phyloP scores from a whole-genome alignment of 2,329 filamentous ascomycete species.

The Botrytis paeoniae region DNA sequence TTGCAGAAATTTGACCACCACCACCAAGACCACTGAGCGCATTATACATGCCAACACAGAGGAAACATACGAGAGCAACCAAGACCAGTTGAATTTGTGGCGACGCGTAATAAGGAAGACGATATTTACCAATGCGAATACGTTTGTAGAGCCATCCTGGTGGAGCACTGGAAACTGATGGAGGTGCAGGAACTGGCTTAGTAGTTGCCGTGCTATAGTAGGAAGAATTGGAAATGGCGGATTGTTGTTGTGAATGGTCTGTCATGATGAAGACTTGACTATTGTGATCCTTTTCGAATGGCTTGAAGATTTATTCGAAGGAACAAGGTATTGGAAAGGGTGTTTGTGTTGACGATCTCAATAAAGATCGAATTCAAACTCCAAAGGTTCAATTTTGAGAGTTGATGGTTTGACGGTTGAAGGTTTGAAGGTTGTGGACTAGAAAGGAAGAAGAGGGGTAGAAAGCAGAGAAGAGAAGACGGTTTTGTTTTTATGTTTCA shows the following conservation, averaged over 20 bases:
- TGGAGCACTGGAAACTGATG: neutral
- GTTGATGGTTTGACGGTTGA: neutral
- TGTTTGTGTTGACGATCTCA: neutral
- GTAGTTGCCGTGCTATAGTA: constrained; percentile 3
- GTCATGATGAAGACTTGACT: neutral
- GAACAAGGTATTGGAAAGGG: neutral
- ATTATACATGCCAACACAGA: constrained; percentile 70
- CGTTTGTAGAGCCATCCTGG: constrained; percentile 18
- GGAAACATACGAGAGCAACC: constrained; percentile 65
- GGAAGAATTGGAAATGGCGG: constrained; percentile 7
- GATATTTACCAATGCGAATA: constrained; percentile 41
- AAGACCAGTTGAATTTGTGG: constrained; percentile 67
- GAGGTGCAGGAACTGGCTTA: neutral
- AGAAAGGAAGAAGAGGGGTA: neutral
- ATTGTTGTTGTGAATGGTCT: constrained; percentile 7
- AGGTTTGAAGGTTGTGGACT: neutral
- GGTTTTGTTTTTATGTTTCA: neutral
- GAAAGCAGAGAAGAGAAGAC: neutral
- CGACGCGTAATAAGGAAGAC: constrained; percentile 67
- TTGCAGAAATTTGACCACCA: constrained; percentile 50
- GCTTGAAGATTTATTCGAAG: neutral
- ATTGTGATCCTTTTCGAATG: neutral
- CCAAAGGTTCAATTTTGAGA: neutral
- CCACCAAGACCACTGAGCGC: constrained; percentile 61
- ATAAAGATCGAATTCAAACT: neutral